Conservation (phyloP, 192 early-diverging fungal species). For the Entomortierella parvispora region DNA sequence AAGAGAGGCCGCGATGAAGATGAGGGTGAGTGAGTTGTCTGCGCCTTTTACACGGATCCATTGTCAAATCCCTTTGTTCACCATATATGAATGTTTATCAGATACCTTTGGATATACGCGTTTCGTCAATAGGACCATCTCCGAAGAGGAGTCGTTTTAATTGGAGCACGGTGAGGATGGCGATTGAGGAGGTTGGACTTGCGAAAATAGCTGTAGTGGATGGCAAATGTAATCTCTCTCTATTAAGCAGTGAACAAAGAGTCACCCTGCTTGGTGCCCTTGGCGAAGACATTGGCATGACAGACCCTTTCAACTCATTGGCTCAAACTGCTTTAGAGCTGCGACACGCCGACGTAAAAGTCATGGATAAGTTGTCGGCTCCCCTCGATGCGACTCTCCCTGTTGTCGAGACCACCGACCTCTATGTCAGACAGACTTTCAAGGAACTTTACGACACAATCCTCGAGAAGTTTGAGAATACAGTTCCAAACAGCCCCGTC, state of each 20-base stretch:
- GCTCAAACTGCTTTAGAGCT: not conserved
- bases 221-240: conserved; percentile 6
- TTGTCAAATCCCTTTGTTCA: not conserved
- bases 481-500: no score
- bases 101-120: not conserved
- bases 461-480: no score
- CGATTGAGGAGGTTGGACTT: conserved; percentile 9
- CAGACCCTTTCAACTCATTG: conserved; percentile 6
- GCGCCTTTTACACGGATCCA: no score
- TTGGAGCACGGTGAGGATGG: not conserved
- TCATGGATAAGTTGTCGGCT: not conserved
- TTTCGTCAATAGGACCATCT: not conserved
- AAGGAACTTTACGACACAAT: conserved; percentile 7
- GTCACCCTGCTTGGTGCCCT: conserved; percentile 4
- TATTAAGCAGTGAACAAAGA: conserved; percentile 10
- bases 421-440: conserved; percentile 12
- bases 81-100: not conserved
- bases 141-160: conserved; percentile 5
- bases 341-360: not conserved
- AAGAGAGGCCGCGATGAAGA: conserved; percentile 9
- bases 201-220: conserved; percentile 4
- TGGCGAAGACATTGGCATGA: not conserved
- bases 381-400: not conserved
- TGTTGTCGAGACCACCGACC: conserved; percentile 13
- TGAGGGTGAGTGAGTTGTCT: not conserved